phyloP scores from a whole-genome alignment of 352 stramenopile genomes.

The Globisporangium abappressorium region DNA sequence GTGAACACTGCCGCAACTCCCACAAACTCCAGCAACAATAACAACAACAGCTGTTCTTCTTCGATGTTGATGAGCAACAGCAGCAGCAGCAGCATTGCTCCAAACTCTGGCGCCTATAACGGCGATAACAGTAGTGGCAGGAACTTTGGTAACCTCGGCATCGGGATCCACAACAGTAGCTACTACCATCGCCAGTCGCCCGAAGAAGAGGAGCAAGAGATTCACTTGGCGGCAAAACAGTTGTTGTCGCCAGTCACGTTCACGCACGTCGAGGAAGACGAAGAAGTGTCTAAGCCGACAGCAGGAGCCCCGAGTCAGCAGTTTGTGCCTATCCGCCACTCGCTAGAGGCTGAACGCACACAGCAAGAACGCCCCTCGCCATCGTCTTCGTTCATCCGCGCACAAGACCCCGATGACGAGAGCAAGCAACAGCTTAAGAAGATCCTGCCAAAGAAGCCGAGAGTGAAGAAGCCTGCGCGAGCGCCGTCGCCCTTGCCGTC shows the following conservation, averaged over 20 bases:
- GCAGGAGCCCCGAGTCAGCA: not conserved
- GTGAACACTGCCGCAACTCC: not conserved
- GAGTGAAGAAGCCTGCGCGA: conserved; percentile 13
- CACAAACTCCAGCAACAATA: not conserved
- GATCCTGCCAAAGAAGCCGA: conserved; percentile 15
- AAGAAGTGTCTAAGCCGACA: conserved; percentile 2
- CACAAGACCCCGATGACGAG: not conserved
- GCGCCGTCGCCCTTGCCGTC: not conserved
- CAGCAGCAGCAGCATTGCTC: not conserved
- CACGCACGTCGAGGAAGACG: conserved; percentile 11
- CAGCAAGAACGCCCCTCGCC: not conserved
- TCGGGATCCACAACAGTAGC: conserved; percentile 1
- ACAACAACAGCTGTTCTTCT: not conserved
- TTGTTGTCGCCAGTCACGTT: conserved; percentile 20
- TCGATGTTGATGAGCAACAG: conserved; percentile 3
- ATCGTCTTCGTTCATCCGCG: conserved; percentile 9
- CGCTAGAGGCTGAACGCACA: not conserved
- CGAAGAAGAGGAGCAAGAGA: conserved; percentile 20
- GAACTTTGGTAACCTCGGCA: conserved; percentile 3
- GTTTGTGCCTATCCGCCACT: conserved; percentile 9
- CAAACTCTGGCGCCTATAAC: not conserved
- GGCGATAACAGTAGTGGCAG: not conserved
- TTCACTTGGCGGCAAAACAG: conserved; percentile 21
- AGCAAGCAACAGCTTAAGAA: conserved; percentile 6
- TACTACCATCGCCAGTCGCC: conserved; percentile 11